Evolutionary conservation across 169 alveolate genomes (phyloP).

Genomic region (Plasmodium gaboni): DNA sequence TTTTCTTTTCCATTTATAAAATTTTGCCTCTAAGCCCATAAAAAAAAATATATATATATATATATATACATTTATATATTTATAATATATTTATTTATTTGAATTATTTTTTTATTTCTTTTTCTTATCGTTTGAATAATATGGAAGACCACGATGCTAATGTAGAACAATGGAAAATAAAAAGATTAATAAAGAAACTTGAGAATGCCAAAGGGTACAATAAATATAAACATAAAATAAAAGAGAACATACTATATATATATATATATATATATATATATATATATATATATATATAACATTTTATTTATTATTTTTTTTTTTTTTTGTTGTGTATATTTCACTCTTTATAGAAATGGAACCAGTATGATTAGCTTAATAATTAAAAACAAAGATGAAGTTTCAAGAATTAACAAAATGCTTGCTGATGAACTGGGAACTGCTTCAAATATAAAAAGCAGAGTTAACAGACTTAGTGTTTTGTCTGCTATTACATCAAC

Average conservation of each 20-base stretch:
- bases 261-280: background rate
- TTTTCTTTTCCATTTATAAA: too few species aligned
- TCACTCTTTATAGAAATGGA: slow-evolving; percentile 88
- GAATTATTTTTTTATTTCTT: background rate
- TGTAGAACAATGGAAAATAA: slow-evolving; percentile 95
- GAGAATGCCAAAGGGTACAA: slow-evolving; percentile 94
- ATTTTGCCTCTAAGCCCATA: background rate
- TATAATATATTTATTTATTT: background rate
- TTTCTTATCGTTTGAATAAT: background rate
- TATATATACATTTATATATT: background rate
- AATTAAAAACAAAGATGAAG: slow-evolving; percentile 97
- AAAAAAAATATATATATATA: background rate
- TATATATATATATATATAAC: background rate
- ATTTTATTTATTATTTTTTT: background rate
- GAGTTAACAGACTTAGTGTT: slow-evolving; percentile 98
- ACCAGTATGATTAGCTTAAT: slow-evolving; percentile 98
- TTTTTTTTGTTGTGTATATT: background rate
- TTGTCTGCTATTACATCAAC: slow-evolving; percentile 98
- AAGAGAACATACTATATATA: background rate
- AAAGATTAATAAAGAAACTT: slow-evolving; percentile 91
- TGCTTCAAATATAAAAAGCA: slow-evolving; percentile 97
- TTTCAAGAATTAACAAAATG: slow-evolving; percentile 94
- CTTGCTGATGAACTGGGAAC: slow-evolving; percentile 97
- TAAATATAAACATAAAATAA: background rate
- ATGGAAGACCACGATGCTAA: slow-evolving; percentile 86